phyloP scores from a whole-genome alignment of 805 yeast genomes.

The Lipomyces yamanashiensis region DNA sequence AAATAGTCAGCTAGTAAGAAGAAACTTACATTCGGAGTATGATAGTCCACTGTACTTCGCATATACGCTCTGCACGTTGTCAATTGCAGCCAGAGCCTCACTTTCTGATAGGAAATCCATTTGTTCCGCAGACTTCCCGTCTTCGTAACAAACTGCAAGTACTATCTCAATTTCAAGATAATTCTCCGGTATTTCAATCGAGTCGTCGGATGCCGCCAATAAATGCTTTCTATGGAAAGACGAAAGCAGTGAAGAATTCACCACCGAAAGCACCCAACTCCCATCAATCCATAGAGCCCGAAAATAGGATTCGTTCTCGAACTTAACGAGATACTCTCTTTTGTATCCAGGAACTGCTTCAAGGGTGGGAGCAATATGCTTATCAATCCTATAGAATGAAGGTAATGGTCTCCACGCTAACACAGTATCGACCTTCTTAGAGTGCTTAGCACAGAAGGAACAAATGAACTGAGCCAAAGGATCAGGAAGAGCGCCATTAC shows the following conservation, averaged over 20 bases:
- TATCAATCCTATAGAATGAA: neutral
- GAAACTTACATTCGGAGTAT: conserved; percentile 22
- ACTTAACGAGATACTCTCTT: conserved; percentile 32
- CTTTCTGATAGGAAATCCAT: conserved; percentile 19
- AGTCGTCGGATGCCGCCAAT: conserved; percentile 1
- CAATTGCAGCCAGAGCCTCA: conserved; percentile 19
- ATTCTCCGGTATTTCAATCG: conserved; percentile 18
- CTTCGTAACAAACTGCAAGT: conserved; percentile 20
- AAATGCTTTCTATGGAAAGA: conserved; percentile 21
- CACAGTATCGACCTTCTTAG: conserved; percentile 15
- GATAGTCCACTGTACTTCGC: conserved; percentile 32
- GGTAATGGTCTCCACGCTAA: conserved; percentile 30
- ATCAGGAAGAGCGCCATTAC: neutral
- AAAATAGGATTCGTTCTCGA: conserved; percentile 27
- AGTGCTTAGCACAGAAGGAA: conserved; percentile 10
- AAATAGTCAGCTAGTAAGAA: neutral
- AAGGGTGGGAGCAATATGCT: neutral
- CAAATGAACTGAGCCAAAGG: conserved; percentile 16
- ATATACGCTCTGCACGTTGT: conserved; percentile 12
- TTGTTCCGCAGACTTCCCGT: neutral
- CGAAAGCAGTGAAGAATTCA: neutral
- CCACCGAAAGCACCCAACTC: conserved; percentile 23
- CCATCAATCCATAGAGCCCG: conserved; percentile 30
- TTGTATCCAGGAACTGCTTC: conserved; percentile 13
- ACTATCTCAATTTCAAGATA: conserved; percentile 20